Percentiles rank a stretch among this genome's conserved stretches.
Conservation (phyloP, 768 basidiomycete species). For the Agrocybe chaxingu region DNA sequence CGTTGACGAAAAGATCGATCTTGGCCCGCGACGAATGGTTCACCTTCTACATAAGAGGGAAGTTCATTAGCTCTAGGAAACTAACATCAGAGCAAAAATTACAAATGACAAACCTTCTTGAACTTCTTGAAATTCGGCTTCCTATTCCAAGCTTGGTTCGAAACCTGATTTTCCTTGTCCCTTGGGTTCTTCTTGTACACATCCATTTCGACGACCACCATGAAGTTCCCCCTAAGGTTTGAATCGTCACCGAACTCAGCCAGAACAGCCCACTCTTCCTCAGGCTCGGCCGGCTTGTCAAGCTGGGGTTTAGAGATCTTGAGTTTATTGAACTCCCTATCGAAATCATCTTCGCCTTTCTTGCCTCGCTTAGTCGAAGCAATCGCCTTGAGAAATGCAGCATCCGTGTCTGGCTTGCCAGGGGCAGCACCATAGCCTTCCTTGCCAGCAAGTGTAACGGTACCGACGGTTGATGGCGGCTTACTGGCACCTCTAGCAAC, state of each 20-base stretch:
- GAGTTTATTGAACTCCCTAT: conserved; percentile 77
- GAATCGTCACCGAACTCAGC: conserved; percentile 65
- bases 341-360: conserved; percentile 65
- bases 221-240: conserved; percentile 70
- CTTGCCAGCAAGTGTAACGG: conserved; percentile 8
- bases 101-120: conserved; percentile 39
- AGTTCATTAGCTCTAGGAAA: background rate
- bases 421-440: conserved; percentile 28
- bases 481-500: conserved; percentile 12
- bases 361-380: conserved; percentile 71
- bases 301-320: conserved; percentile 66
- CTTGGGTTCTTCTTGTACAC: conserved; percentile 33
- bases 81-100: background rate
- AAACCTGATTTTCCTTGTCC: conserved; percentile 12
- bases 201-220: conserved; percentile 72
- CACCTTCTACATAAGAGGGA: conserved; percentile 22
- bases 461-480: conserved; percentile 19
- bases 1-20: conserved; percentile 49
- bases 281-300: conserved; percentile 37
- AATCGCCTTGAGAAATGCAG: conserved; percentile 66
- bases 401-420: conserved; percentile 63
- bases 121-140: conserved; percentile 77
- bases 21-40: conserved; percentile 23
- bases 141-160: conserved; percentile 41
- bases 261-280: conserved; percentile 55